Base-by-base conservation (phyloP, 2,329 filamentous ascomycete species). In the Aspergillus niger region DNA sequence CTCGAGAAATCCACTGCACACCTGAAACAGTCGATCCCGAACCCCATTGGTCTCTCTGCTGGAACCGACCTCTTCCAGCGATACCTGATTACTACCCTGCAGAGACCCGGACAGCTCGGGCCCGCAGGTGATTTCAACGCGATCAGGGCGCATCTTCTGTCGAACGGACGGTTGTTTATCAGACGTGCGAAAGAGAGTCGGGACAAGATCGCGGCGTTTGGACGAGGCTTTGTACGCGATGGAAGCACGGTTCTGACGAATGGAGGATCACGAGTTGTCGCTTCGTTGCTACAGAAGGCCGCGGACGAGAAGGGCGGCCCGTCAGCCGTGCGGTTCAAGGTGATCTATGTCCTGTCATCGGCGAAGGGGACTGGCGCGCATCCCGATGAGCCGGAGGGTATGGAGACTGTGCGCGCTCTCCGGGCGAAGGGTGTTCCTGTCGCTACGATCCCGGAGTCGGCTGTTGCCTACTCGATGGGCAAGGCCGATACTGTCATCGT, bases 51-150 rank as follows among this genome's bases (percentile, higher is more conserved):
- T 4, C 86, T 98, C 15, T 92, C 91, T 52, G 95, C 96, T 58
- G 95, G 95, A 70, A 97, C 93, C 62, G 93, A 97, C 76, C 87
- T 98, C 61, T 98, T 99, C 82, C 91, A 95, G 75, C 90, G 94
- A 74, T 98, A 96, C 78, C 86, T 99, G 68, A 89, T 97, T 70
- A 87, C 88, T 59, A 92, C 85, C 20, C 76, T 89, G 68, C 84
- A 88, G 74, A 77, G 83, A 63, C 81, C 85, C 15, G 69, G 83
- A 26, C 67, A 81, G 65, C 73, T 82, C 6, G 81, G 81, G 22
- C 80, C 82, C 2, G 78, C 78, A 8, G 83, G 82, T n/a, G 88
- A 90, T 72, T 98, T 98, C 76, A 90, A 93, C 64, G 86, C 89
- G 54, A 90, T 96, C 58, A 85, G 91, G 65, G 87, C 89, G 71